phyloP scores from a whole-genome alignment of 2,329 filamentous ascomycete species.

The Botryotinia globosa region DNA sequence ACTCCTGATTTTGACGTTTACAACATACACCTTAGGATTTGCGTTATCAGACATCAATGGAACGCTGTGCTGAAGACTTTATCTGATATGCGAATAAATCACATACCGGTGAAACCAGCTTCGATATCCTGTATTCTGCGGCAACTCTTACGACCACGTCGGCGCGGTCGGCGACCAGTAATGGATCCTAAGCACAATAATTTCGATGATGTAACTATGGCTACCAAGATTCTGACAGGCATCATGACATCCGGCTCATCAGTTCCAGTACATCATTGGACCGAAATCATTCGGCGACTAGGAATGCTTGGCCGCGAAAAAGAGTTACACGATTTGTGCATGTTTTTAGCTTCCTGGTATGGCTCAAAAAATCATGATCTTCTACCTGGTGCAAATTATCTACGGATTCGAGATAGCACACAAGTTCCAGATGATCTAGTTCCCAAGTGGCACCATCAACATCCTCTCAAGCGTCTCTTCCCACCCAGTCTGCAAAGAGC shows the following conservation, averaged over 20 bases:
- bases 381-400: background rate
- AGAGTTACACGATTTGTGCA: conserved; percentile 52
- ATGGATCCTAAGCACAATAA: background rate
- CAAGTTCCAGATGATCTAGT: conserved; percentile 24
- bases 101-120: conserved; percentile 42
- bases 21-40: conserved; percentile 48
- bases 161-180: conserved; percentile 28
- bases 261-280: conserved; percentile 49
- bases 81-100: conserved; percentile 49
- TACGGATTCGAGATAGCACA: conserved; percentile 20
- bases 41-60: conserved; percentile 40
- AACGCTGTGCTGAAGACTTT: conserved; percentile 27
- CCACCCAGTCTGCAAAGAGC: conserved; percentile 44
- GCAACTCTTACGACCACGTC: conserved; percentile 42
- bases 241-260: conserved; percentile 46
- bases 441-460: conserved; percentile 29
- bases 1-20: conserved; percentile 42
- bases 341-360: conserved; percentile 47
- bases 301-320: conserved; percentile 54
- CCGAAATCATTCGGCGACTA: conserved; percentile 56
- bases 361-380: conserved; percentile 15
- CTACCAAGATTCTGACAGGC: conserved; percentile 47
- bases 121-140: conserved; percentile 46
- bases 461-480: conserved; percentile 45
- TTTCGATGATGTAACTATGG: conserved; percentile 38